Evolutionary conservation across 805 yeast genomes (phyloP).

Genomic region (Metschnikowia chrysomelidarum): DNA sequence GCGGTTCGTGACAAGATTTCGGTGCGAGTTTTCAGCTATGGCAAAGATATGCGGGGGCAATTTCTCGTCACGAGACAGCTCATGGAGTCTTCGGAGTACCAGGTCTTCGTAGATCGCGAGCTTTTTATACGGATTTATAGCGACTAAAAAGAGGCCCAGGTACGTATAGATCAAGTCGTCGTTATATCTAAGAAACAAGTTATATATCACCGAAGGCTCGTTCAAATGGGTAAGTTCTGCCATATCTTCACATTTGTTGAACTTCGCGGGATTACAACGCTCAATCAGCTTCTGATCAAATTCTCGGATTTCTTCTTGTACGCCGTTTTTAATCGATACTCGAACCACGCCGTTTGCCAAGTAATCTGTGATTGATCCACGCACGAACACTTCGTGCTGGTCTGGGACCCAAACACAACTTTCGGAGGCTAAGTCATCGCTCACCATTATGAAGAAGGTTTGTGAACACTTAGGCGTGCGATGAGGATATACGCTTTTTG

Average conservation of each 20-base stretch:
- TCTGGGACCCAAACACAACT: constrained; percentile 82
- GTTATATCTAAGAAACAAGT: constrained; percentile 70
- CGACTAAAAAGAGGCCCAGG: constrained; percentile 92
- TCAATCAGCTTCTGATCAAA: constrained; percentile 46
- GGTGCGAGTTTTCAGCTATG: constrained; percentile 80
- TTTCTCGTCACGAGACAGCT: constrained; percentile 22
- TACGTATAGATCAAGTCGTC: constrained; percentile 86
- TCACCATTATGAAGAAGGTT: constrained; percentile 15
- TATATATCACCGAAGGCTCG: constrained; percentile 93
- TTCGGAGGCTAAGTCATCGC: constrained; percentile 29
- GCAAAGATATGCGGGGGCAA: constrained; percentile 88
- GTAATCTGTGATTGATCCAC: constrained; percentile 56
- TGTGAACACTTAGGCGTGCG: too few species aligned
- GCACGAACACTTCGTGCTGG: constrained; percentile 51
- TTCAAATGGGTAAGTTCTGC: constrained; percentile 92
- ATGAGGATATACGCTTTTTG: neutral
- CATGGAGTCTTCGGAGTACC: constrained; percentile 54
- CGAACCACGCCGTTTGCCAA: constrained; percentile 34
- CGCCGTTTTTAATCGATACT: constrained; percentile 37
- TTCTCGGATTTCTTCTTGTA: constrained; percentile 41
- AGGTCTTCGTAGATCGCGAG: constrained; percentile 68
- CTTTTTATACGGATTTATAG: constrained; percentile 85
- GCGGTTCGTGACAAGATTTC: constrained; percentile 63
- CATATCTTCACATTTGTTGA: constrained; percentile 90
- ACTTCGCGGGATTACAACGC: constrained; percentile 83